phyloP scores from a whole-genome alignment of 768 basidiomycete species.

The Tricholoma bakamatsutake region DNA sequence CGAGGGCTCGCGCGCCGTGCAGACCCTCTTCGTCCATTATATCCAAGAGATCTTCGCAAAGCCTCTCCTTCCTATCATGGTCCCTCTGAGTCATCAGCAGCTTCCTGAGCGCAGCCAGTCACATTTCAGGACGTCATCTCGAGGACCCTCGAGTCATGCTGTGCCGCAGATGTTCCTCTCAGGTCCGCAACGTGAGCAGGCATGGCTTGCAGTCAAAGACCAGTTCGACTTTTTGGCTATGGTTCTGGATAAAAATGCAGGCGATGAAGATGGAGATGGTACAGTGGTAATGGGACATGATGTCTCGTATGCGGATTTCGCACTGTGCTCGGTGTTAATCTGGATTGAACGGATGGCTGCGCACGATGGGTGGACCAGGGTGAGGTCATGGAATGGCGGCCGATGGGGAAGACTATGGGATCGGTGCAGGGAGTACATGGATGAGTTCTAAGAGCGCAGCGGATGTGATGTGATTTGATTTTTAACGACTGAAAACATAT shows the following conservation, averaged over 20 bases:
- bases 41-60: conserved; percentile 60
- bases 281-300: conserved; percentile 60
- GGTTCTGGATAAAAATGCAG: conserved; percentile 62
- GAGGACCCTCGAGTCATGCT: conserved; percentile 7
- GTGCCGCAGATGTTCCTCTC: conserved; percentile 16
- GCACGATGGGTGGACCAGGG: conserved; percentile 66
- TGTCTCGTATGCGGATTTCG: conserved; percentile 69
- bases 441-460: conserved; percentile 33
- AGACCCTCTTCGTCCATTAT: conserved; percentile 65
- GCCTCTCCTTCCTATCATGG: conserved; percentile 64
- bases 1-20: conserved; percentile 61
- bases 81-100: conserved; percentile 60
- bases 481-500: no score
- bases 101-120: conserved; percentile 50
- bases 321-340: conserved; percentile 62
- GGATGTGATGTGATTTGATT: not conserved
- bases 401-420: conserved; percentile 61
- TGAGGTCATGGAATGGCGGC: conserved; percentile 66
- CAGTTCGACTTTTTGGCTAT: conserved; percentile 62
- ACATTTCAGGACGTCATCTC: conserved; percentile 33
- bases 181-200: conserved; percentile 51
- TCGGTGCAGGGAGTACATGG: conserved; percentile 61
- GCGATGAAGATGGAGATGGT: conserved; percentile 61
- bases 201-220: conserved; percentile 58
- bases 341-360: conserved; percentile 72